These are phyloP conservation scores for Pythium periplocum DNA, from an alignment of 352 stramenopile genomes.

Conservation along the genomic window DNA sequence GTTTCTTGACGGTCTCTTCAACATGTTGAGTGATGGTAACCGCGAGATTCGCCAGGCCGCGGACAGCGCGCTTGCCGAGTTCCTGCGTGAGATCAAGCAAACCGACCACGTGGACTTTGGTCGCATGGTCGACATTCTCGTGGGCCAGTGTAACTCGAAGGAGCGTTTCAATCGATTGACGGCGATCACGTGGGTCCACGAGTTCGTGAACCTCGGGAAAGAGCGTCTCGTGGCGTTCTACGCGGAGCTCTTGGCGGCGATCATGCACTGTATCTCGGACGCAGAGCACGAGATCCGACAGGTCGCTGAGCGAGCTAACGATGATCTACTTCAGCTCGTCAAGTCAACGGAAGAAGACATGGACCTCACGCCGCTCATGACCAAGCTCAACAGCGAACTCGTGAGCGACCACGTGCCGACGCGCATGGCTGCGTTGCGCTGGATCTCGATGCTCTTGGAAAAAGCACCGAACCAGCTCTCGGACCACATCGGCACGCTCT, in stretches of 20 bases:
- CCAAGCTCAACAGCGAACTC: slow-evolving; percentile 94
- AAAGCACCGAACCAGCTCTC: slow-evolving; percentile 94
- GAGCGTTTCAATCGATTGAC: slow-evolving; percentile 97
- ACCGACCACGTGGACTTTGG: slow-evolving; percentile 96
- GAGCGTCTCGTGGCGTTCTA: slow-evolving; percentile 96
- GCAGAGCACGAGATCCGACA: slow-evolving; percentile 94
- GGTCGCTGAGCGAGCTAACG: slow-evolving; percentile 95
- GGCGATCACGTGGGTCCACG: slow-evolving; percentile 97
- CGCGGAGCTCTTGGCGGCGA: slow-evolving; percentile 92
- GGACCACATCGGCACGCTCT: slow-evolving; percentile 87
- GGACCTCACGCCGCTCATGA: slow-evolving; percentile 91
- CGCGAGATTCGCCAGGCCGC: slow-evolving; percentile 96
- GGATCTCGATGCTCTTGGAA: slow-evolving; percentile 99
- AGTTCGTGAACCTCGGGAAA: slow-evolving; percentile 95
- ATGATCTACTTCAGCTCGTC: slow-evolving; percentile 94
- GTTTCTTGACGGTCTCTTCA: slow-evolving; percentile 98
- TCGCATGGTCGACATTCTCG: slow-evolving; percentile 96
- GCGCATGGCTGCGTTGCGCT: slow-evolving; percentile 91
- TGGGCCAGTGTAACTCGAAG: slow-evolving; percentile 96
- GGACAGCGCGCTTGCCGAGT: slow-evolving; percentile 92
- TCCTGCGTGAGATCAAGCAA: slow-evolving; percentile 95
- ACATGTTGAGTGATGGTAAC: slow-evolving; percentile 99
- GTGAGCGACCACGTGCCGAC: slow-evolving; percentile 95
- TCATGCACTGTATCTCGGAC: slow-evolving; percentile 98
- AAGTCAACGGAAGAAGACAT: slow-evolving; percentile 88